Evolutionary conservation across 2,329 filamentous ascomycete genomes (phyloP).

Genomic region (Plenodomus tracheiphilus): DNA sequence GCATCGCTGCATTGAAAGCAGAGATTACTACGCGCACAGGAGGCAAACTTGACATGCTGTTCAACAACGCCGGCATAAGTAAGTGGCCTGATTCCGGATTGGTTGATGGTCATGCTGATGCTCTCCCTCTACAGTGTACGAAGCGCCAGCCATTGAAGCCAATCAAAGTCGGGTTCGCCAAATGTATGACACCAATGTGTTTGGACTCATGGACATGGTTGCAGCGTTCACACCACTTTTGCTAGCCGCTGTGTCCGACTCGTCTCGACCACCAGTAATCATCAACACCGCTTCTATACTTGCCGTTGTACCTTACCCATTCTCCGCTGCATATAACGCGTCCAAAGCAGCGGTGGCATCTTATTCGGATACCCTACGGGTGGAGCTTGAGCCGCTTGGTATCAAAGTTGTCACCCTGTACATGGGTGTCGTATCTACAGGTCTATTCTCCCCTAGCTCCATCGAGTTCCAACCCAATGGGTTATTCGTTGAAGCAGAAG

Average conservation of each 20-base stretch:
- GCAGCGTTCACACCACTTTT: slow-evolving; percentile 57
- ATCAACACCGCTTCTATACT: slow-evolving; percentile 6
- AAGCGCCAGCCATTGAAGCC: slow-evolving; percentile 53
- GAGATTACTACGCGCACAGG: slow-evolving; percentile 31
- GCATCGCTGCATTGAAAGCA: neutral
- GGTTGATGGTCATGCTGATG: neutral
- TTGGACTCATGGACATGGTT: slow-evolving; percentile 57
- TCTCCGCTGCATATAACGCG: slow-evolving; percentile 53
- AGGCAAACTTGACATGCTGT: slow-evolving; percentile 54
- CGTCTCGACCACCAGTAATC: slow-evolving; percentile 1
- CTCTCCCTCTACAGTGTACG: too few species aligned
- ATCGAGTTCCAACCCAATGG: too few species aligned
- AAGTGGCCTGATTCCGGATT: neutral
- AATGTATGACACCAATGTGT: slow-evolving; percentile 56
- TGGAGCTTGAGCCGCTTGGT: slow-evolving; percentile 57
- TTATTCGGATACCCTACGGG: slow-evolving; percentile 59
- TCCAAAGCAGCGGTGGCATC: slow-evolving; percentile 61
- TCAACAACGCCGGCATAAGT: slow-evolving; percentile 55
- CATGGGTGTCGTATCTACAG: too few species aligned
- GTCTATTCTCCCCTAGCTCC: too few species aligned
- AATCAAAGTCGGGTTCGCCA: slow-evolving; percentile 43
- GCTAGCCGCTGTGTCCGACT: slow-evolving; percentile 17
- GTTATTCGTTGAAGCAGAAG: too few species aligned
- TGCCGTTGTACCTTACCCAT: slow-evolving; percentile 16
- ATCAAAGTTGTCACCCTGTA: slow-evolving; percentile 20